These are phyloP conservation scores for Oryza australiensis DNA, from an alignment of 176 grass and related monocot genomes.

Conservation along the genomic window DNA sequence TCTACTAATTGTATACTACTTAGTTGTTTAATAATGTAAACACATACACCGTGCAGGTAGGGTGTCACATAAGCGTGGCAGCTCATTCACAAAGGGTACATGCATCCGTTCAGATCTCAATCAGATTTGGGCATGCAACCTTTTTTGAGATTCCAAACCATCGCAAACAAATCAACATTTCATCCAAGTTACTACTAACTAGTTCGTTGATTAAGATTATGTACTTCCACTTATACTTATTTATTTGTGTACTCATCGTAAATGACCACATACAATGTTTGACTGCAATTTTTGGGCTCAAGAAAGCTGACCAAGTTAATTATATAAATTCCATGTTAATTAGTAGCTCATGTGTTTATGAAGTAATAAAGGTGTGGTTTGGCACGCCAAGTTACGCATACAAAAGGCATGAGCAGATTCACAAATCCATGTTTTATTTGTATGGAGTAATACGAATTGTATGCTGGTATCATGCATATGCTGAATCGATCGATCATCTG, in stretches of 20 bases:
- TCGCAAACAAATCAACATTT: not conserved
- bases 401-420: not conserved
- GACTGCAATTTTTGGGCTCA: too few species aligned
- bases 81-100: not conserved
- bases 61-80: not conserved
- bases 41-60: not conserved
- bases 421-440: not conserved
- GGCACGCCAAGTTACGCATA: not conserved
- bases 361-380: not conserved
- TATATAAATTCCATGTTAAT: too few species aligned
- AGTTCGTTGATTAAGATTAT: too few species aligned
- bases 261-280: too few species aligned
- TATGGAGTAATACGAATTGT: not conserved
- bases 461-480: not conserved
- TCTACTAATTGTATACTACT: too few species aligned
- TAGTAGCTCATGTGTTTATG: not conserved
- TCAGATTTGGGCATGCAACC: not conserved
- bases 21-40: not conserved
- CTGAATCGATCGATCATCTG: not conserved
- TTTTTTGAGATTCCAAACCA: not conserved
- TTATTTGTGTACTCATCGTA: too few species aligned
- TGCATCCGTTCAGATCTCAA: not conserved
- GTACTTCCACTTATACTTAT: too few species aligned
- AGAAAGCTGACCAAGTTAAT: not conserved
- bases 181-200: not conserved